Evolutionary conservation across 805 yeast genomes (phyloP).

Genomic region (Starmerella davenportii): DNA sequence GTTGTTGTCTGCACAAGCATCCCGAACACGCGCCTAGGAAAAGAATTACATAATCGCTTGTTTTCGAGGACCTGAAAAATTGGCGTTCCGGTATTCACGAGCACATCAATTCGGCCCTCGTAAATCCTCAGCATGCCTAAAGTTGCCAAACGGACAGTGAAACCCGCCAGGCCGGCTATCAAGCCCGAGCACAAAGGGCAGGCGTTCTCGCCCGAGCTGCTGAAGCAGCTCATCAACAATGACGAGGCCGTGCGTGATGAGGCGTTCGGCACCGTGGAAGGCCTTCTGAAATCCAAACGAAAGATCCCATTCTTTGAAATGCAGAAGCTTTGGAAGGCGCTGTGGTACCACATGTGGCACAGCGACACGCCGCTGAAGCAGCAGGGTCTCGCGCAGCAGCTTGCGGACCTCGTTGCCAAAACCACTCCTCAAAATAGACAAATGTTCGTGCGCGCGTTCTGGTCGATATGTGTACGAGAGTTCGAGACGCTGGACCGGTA

Average conservation of each 20-base stretch:
- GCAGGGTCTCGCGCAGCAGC: constrained; percentile 56
- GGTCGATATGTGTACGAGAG: constrained; percentile 60
- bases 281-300: constrained; percentile 30
- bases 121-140: too few species aligned
- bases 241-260: constrained; percentile 48
- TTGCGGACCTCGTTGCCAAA: constrained; percentile 35
- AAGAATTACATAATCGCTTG: too few species aligned
- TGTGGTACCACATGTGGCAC: constrained; percentile 91
- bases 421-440: constrained; percentile 28
- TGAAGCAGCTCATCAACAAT: constrained; percentile 14
- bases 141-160: too few species aligned
- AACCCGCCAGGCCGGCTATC: too few species aligned
- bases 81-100: too few species aligned
- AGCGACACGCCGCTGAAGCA: constrained; percentile 87
- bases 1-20: too few species aligned
- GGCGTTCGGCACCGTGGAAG: constrained; percentile 39
- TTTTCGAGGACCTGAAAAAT: too few species aligned
- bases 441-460: constrained; percentile 53
- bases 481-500: constrained; percentile 70
- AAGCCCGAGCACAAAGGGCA: too few species aligned
- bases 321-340: constrained; percentile 89
- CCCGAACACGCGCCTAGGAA: too few species aligned
- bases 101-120: too few species aligned
- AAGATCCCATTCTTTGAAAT: constrained; percentile 34
- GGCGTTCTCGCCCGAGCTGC: constrained; percentile 3